Evolutionary conservation across 2,329 filamentous ascomycete species (phyloP).

Genomic region (Apiospora kogelbergensis): DNA sequence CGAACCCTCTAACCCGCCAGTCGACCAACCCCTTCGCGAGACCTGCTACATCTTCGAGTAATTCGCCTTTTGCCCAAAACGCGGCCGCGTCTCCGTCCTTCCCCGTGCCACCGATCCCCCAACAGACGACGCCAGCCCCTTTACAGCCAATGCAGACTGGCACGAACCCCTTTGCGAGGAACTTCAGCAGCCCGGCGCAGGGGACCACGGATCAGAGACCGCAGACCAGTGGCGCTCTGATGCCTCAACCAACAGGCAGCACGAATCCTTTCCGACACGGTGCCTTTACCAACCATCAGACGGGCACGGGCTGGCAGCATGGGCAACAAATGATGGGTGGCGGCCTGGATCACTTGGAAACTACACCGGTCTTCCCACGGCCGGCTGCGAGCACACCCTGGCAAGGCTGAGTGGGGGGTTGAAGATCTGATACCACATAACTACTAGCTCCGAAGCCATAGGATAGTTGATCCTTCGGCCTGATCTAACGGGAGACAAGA

Average conservation of each 20-base stretch:
- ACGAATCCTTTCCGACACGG: conserved; percentile 96
- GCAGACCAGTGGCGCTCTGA: conserved; percentile 50
- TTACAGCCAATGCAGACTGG: conserved; percentile 53
- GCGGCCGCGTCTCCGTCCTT: conserved; percentile 23
- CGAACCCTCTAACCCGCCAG: conserved; percentile 50
- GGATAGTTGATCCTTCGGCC: not conserved
- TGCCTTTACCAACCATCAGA: conserved; percentile 84
- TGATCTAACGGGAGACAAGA: not conserved
- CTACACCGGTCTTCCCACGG: conserved; percentile 82
- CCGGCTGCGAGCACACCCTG: conserved; percentile 65
- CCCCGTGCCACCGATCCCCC: conserved; percentile 28
- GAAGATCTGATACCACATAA: not conserved
- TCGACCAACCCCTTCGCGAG: conserved; percentile 89
- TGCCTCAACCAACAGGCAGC: conserved; percentile 78
- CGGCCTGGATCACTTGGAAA: conserved; percentile 74
- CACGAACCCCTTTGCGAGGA: conserved; percentile 60
- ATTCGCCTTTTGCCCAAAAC: conserved; percentile 35
- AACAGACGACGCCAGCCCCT: conserved; percentile 36
- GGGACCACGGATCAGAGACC: conserved; percentile 38
- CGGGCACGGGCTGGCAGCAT: conserved; percentile 86
- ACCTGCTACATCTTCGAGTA: conserved; percentile 46
- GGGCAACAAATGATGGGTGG: conserved; percentile 78
- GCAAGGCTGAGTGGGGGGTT: conserved; percentile 38
- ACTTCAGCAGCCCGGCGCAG: conserved; percentile 36
- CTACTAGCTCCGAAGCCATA: not conserved